A percentile compares a stretch with the other conserved stretches of the same genome.
phyloP scores from a whole-genome alignment of 2,329 filamentous ascomycete genomes.

The Raffaelea albimanens region DNA sequence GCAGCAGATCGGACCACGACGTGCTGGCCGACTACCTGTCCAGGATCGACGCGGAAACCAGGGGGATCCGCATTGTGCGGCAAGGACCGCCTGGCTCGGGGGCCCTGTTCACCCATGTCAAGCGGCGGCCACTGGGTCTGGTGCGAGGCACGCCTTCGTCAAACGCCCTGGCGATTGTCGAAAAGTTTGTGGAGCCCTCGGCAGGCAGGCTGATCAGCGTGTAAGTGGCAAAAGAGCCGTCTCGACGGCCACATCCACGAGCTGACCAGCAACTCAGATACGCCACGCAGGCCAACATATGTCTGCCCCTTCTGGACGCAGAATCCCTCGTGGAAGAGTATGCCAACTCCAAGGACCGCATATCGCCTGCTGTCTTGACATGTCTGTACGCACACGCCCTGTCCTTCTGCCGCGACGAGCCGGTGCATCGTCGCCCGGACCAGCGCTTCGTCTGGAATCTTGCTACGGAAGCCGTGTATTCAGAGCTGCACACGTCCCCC shows the following conservation, averaged over 20 bases:
- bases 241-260: too few relatives aligned
- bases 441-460: slow-evolving; percentile 53
- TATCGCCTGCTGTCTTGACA: slow-evolving; percentile 46
- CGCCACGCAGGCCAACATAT: slow-evolving; percentile 45
- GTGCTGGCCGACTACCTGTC: slow-evolving; percentile 6
- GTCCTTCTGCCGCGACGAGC: slow-evolving; percentile 47
- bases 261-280: too few relatives aligned
- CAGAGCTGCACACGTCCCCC: slow-evolving; percentile 44
- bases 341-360: slow-evolving; percentile 31
- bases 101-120: slow-evolving; percentile 2
- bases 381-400: slow-evolving; percentile 49
- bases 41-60: neutral
- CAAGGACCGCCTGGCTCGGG: neutral
- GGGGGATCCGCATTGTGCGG: neutral
- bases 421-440: slow-evolving; percentile 43
- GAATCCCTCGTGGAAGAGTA: slow-evolving; percentile 38
- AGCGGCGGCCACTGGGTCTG: slow-evolving; percentile 1
- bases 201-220: slow-evolving; percentile 37
- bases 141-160: neutral
- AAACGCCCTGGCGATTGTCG: slow-evolving; percentile 31
- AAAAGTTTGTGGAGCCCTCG: slow-evolving; percentile 49
- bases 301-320: slow-evolving; percentile 52
- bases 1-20: neutral
- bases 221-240: too few relatives aligned
- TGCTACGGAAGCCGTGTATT: slow-evolving; percentile 49